These are phyloP conservation scores for Pseudocercospora ulei DNA, from an alignment of 2,329 filamentous ascomycete genomes.

Conservation along the genomic window DNA sequence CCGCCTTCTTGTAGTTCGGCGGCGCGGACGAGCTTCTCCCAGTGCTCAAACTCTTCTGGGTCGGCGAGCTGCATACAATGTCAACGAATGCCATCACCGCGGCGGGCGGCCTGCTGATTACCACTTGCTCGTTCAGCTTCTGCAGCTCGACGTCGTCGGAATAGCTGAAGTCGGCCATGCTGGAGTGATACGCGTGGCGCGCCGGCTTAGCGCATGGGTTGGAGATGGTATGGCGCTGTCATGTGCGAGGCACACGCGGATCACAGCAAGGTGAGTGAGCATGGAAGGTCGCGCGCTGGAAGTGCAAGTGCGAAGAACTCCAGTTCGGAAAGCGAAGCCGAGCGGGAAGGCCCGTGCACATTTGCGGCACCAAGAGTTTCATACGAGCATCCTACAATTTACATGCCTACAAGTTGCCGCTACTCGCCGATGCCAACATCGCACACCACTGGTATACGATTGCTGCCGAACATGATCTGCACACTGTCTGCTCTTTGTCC, in stretches of 20 bases:
- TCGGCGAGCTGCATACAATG: slow-evolving; percentile 49
- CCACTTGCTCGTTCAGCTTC: slow-evolving; percentile 29
- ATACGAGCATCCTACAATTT: too few species aligned
- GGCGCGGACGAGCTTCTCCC: slow-evolving; percentile 82
- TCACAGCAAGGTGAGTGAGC: too few species aligned
- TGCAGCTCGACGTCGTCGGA: slow-evolving; percentile 30
- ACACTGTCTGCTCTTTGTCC: too few species aligned
- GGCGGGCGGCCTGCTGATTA: slow-evolving; percentile 13
- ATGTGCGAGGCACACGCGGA: neutral
- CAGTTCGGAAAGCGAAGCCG: too few species aligned
- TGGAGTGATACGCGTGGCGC: neutral
- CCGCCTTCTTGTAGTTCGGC: slow-evolving; percentile 82
- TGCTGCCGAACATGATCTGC: too few species aligned
- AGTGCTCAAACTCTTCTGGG: slow-evolving; percentile 83
- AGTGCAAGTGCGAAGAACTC: too few species aligned
- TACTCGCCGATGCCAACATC: too few species aligned
- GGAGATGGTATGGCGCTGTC: neutral
- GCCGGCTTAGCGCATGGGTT: neutral
- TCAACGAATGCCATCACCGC: slow-evolving; percentile 7
- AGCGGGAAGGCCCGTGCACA: too few species aligned
- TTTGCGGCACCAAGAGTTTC: too few species aligned
- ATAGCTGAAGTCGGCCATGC: slow-evolving; percentile 32
- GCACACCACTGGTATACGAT: too few species aligned
- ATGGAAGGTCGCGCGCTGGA: too few species aligned
- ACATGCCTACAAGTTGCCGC: too few species aligned